Evolutionary conservation across 208 protist genomes (phyloP).

Genomic region (Porcisia hertigi): DNA sequence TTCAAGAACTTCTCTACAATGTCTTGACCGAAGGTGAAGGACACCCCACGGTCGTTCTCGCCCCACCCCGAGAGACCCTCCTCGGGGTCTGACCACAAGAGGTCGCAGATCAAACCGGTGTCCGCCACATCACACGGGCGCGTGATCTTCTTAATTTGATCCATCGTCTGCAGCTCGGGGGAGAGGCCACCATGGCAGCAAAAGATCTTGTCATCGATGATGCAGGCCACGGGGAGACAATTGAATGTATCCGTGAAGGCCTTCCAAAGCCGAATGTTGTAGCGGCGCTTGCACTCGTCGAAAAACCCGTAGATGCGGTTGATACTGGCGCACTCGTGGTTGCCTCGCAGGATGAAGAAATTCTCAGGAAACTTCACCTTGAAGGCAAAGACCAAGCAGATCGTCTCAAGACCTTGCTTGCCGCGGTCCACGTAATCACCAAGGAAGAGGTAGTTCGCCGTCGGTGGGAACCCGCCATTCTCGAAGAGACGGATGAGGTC

Average conservation of each 20-base stretch:
- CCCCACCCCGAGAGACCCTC: conserved; percentile 90
- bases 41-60: conserved; percentile 93
- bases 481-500: conserved; percentile 99
- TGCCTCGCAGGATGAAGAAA: conserved; percentile 99
- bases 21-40: conserved; percentile 90
- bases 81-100: conserved; percentile 99
- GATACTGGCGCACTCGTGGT: conserved; percentile 99
- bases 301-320: conserved; percentile 99
- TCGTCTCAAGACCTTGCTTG: conserved; percentile 98
- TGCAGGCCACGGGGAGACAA: conserved; percentile 98
- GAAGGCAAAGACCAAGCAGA: conserved; percentile 97
- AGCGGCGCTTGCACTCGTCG: conserved; percentile 99
- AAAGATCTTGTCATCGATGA: conserved; percentile 99
- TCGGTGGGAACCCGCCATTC: conserved; percentile 98
- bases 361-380: conserved; percentile 99
- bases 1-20: conserved; percentile 96
- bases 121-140: conserved; percentile 99
- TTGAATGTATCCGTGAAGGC: conserved; percentile 99
- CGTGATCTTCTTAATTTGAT: conserved; percentile 96
- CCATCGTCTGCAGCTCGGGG: conserved; percentile 96
- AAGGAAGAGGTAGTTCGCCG: conserved; percentile 99
- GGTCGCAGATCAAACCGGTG: conserved; percentile 98
- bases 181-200: conserved; percentile 98
- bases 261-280: conserved; percentile 99
- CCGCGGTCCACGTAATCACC: conserved; percentile 99